phyloP scores from a whole-genome alignment of 2,329 filamentous ascomycete species.

The Nemania sp. region DNA sequence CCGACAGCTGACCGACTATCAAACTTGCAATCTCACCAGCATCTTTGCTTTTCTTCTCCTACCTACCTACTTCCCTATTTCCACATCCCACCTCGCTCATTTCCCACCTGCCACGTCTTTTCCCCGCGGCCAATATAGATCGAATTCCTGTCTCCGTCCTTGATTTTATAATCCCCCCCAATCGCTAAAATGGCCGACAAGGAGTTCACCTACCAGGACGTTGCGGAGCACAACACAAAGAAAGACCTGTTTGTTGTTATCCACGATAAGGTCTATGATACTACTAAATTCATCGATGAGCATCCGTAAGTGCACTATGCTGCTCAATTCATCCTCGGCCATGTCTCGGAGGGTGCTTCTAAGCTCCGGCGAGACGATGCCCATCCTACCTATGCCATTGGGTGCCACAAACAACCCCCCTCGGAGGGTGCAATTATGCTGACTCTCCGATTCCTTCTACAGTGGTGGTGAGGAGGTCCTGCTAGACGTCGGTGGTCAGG shows the following conservation, averaged over 20 bases:
- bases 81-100: constrained; percentile 18
- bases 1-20: constrained; percentile 33
- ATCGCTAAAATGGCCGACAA: constrained; percentile 56
- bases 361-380: neutral
- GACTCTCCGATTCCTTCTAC: constrained; percentile 43
- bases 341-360: constrained; percentile 1
- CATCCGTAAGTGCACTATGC: constrained; percentile 75
- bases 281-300: constrained; percentile 91
- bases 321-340: constrained; percentile 22
- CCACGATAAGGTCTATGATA: constrained; percentile 97
- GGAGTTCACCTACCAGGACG: constrained; percentile 81
- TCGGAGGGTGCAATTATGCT: constrained; percentile 37
- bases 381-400: neutral
- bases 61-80: neutral
- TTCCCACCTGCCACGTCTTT: constrained; percentile 10
- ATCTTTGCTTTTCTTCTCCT: constrained; percentile 19
- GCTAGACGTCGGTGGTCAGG: constrained; percentile 94
- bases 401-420: neutral
- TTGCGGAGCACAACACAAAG: constrained; percentile 89
- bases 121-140: constrained; percentile 11
- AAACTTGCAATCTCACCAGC: constrained; percentile 24
- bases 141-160: constrained; percentile 5
- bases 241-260: constrained; percentile 93
- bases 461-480: constrained; percentile 99
- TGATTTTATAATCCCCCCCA: constrained; percentile 11